A percentile compares a stretch with the other conserved stretches of the same genome.
Conservation (phyloP, 2,329 filamentous ascomycete species). For the Calonectria henricotiae region DNA sequence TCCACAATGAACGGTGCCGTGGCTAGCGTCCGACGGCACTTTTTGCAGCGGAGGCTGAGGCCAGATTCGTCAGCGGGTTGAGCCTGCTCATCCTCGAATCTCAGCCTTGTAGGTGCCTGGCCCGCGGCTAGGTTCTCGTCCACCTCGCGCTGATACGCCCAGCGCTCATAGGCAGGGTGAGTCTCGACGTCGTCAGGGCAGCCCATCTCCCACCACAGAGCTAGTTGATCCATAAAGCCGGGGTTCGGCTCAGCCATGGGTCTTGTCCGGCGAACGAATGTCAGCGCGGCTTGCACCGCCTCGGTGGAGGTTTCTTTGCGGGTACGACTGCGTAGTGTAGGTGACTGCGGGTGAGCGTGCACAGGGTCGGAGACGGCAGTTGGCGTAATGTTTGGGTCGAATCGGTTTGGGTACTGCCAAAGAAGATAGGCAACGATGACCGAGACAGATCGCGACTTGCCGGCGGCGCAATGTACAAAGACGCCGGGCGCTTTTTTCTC, state of each 20-base stretch:
- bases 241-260: constrained; percentile 90
- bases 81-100: constrained; percentile 84
- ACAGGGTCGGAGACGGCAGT: constrained; percentile 45
- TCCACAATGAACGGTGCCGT: constrained; percentile 76
- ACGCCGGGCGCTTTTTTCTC: constrained; percentile 61
- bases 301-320: constrained; percentile 59
- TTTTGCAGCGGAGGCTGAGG: constrained; percentile 82
- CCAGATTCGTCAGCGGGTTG: constrained; percentile 56
- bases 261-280: constrained; percentile 78
- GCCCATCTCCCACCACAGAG: constrained; percentile 90
- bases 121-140: constrained; percentile 77
- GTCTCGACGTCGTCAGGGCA: constrained; percentile 78
- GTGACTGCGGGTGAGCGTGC: constrained; percentile 30
- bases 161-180: constrained; percentile 85
- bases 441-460: constrained; percentile 92
- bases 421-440: constrained; percentile 90
- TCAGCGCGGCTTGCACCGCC: constrained; percentile 76
- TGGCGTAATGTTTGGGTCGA: constrained; percentile 60
- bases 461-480: constrained; percentile 87
- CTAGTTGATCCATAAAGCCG: constrained; percentile 92
- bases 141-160: constrained; percentile 71
- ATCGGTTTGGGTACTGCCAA: constrained; percentile 73
- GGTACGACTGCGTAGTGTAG: constrained; percentile 43
- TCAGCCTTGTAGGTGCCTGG: constrained; percentile 85
- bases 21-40: constrained; percentile 81